phyloP scores from a whole-genome alignment of 345 rosid species.

The Iberis pinnata region DNA sequence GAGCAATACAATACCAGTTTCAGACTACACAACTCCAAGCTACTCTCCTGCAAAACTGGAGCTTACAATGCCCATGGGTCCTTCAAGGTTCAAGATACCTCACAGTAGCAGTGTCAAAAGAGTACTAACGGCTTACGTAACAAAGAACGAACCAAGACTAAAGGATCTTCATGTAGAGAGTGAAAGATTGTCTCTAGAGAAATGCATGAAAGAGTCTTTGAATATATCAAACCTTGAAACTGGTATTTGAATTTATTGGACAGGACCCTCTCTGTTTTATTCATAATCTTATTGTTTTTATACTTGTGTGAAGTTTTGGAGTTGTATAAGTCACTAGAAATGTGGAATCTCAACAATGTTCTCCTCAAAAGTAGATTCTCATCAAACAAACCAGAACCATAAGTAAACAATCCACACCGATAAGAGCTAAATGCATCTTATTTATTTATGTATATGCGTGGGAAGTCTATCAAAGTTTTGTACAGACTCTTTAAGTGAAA shows the following conservation, averaged over 20 bases:
- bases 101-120: conserved; percentile 56
- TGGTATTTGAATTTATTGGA: conserved; percentile 31
- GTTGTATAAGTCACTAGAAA: background rate
- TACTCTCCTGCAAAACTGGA: conserved; percentile 68
- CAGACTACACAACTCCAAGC: conserved; percentile 64
- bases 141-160: conserved; percentile 38
- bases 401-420: background rate
- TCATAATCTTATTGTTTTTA: background rate
- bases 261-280: background rate
- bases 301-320: no score
- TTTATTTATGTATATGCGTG: conserved; percentile 24
- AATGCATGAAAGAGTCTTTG: conserved; percentile 31
- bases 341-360: conserved; percentile 13
- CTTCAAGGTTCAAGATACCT: conserved; percentile 34
- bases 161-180: conserved; percentile 30
- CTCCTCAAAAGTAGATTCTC: conserved; percentile 13
- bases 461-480: no score
- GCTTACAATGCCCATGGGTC: conserved; percentile 37
- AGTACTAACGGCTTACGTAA: conserved; percentile 61
- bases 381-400: background rate
- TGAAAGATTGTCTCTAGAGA: conserved; percentile 32
- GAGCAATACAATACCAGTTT: conserved; percentile 45
- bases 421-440: no score
- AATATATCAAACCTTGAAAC: conserved; percentile 31
- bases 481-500: no score